Percentiles rank a stretch among this genome's conserved stretches.
phyloP scores from a whole-genome alignment of 1,284 basidiomycete genomes.

The Paramarasmius palmivorus region DNA sequence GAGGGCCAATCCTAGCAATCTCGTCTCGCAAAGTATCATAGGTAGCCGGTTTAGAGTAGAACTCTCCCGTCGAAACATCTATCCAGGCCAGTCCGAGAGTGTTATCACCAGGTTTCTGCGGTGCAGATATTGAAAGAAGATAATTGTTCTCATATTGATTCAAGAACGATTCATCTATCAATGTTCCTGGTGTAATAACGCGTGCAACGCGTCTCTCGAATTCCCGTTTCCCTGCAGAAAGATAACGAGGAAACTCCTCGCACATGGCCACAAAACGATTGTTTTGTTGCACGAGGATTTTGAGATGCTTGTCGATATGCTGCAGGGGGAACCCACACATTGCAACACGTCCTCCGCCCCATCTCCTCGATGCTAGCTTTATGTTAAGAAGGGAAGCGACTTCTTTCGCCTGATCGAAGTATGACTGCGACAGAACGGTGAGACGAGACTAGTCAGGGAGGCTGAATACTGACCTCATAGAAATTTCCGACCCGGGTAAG shows the following conservation, averaged over 20 bases:
- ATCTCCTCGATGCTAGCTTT: conserved; percentile 75
- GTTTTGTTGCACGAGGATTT: conserved; percentile 80
- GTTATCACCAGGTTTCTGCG: conserved; percentile 11
- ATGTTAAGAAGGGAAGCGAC: conserved; percentile 80
- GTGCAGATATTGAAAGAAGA: conserved; percentile 65
- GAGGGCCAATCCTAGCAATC: conserved; percentile 79
- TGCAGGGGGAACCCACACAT: conserved; percentile 92
- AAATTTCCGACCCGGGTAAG: conserved; percentile 93
- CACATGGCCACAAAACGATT: conserved; percentile 87
- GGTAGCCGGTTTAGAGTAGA: conserved; percentile 72
- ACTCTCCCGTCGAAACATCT: conserved; percentile 94
- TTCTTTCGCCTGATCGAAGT: conserved; percentile 87
- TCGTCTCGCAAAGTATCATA: conserved; percentile 74
- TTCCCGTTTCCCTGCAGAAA: conserved; percentile 44
- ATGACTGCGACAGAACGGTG: conserved; percentile 59
- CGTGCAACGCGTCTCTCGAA: conserved; percentile 82
- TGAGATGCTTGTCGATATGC: conserved; percentile 85
- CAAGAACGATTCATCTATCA: conserved; percentile 88
- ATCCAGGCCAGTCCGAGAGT: conserved; percentile 81
- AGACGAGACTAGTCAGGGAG: neutral
- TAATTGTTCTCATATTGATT: conserved; percentile 87
- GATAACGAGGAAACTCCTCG: conserved; percentile 76
- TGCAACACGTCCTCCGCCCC: conserved; percentile 65
- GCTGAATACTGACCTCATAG: conserved; percentile 71
- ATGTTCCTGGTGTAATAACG: conserved; percentile 89